phyloP scores from a whole-genome alignment of 495 filamentous ascomycete genomes.

The Podospora sp. region DNA sequence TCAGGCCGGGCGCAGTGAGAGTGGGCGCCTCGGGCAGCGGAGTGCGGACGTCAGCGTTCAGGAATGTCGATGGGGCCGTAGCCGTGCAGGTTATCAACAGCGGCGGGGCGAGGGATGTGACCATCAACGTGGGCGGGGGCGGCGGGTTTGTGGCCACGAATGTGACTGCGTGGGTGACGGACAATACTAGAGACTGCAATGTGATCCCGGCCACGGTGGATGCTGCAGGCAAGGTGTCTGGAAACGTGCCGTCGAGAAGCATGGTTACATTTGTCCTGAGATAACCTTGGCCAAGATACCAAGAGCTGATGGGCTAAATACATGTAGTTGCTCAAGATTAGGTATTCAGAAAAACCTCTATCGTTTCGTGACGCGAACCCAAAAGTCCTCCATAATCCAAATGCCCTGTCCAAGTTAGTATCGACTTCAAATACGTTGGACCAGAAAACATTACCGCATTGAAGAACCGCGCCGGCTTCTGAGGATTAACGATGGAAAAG shows the following conservation, averaged over 20 bases:
- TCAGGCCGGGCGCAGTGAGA: constrained; percentile 50
- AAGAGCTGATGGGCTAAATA: too few relatives aligned
- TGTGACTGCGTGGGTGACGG: constrained; percentile 35
- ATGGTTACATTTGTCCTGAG: constrained; percentile 7
- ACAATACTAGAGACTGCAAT: constrained; percentile 27
- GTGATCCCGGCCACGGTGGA: constrained; percentile 1
- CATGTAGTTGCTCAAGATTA: too few relatives aligned
- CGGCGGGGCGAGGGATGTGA: constrained; percentile 22
- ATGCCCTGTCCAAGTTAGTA: constrained; percentile 13
- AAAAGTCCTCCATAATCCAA: constrained; percentile 22
- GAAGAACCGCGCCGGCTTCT: constrained; percentile 16
- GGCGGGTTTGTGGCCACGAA: constrained; percentile 17
- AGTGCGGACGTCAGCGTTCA: constrained; percentile 46
- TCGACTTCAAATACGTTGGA: background rate
- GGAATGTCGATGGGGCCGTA: constrained; percentile 49
- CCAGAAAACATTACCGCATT: constrained; percentile 15
- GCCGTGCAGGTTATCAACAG: constrained; percentile 51
- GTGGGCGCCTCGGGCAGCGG: constrained; percentile 40
- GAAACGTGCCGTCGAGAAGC: constrained; percentile 1
- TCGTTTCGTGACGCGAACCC: constrained; percentile 10
- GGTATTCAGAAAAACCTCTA: background rate
- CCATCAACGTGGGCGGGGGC: constrained; percentile 29
- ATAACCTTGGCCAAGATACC: too few relatives aligned
- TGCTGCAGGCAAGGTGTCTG: background rate
- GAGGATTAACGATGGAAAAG: constrained; percentile 20